Conservation (phyloP, 2,329 filamentous ascomycete species). For the Diaporthe citri region DNA sequence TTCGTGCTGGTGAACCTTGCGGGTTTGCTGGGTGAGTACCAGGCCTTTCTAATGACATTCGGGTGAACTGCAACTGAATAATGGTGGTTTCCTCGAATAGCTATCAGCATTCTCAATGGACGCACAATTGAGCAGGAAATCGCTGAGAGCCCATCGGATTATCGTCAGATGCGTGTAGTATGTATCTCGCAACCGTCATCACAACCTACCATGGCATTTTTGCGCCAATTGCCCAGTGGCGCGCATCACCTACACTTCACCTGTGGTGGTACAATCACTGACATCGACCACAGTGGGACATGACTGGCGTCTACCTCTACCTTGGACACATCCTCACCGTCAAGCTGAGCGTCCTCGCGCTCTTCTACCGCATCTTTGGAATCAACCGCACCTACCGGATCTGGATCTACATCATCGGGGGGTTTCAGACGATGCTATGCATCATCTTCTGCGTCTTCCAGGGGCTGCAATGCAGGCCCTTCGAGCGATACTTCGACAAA, state of each 20-base stretch:
- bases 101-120: not conserved
- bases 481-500: not conserved
- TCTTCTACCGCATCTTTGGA: not conserved
- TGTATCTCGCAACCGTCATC: not conserved
- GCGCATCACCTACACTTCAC: fast-evolving
- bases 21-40: not conserved
- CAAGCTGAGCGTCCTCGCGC: not conserved
- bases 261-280: not conserved
- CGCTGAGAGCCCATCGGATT: not conserved
- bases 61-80: not conserved
- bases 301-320: not conserved
- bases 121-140: not conserved
- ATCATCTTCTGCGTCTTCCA: not conserved
- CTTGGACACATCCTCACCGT: not conserved
- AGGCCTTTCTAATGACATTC: no score
- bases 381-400: not conserved
- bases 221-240: no score
- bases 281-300: not conserved
- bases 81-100: not conserved
- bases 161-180: not conserved
- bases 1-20: not conserved
- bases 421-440: not conserved
- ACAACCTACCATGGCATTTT: no score
- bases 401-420: not conserved
- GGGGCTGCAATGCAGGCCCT: not conserved